These are phyloP conservation scores for Penicillium sp. DNA, from an alignment of 2,329 filamentous ascomycete genomes.

Conservation along the genomic window DNA sequence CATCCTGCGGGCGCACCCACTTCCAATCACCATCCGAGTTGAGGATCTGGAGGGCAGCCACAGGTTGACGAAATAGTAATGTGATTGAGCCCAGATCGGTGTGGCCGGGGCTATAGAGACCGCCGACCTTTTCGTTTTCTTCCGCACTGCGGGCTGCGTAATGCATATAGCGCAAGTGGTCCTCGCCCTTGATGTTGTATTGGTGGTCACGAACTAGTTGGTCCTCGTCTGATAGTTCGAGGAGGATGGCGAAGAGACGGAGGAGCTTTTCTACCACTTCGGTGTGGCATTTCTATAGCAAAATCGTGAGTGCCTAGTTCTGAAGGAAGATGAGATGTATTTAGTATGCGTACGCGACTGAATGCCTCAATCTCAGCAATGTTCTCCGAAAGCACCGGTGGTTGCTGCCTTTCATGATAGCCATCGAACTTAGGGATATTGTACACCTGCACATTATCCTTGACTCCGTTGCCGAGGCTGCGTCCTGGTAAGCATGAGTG, in stretches of 20 bases:
- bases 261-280: conserved; percentile 51
- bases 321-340: background rate
- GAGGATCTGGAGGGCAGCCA: conserved; percentile 61
- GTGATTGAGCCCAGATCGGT: conserved; percentile 62
- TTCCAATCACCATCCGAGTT: conserved; percentile 55
- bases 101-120: conserved; percentile 55
- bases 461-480: conserved; percentile 47
- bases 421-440: conserved; percentile 63
- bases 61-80: conserved; percentile 61
- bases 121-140: conserved; percentile 51
- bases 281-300: conserved; percentile 35
- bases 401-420: conserved; percentile 52
- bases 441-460: conserved; percentile 63
- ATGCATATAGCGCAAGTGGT: conserved; percentile 66
- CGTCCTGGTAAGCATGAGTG: background rate
- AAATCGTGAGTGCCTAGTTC: background rate
- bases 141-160: conserved; percentile 56
- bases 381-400: conserved; percentile 53
- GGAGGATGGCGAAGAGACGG: conserved; percentile 63
- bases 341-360: conserved; percentile 38
- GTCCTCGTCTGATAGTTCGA: conserved; percentile 64
- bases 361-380: conserved; percentile 62
- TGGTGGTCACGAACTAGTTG: conserved; percentile 59
- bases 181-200: conserved; percentile 62
- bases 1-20: conserved; percentile 55